Conservation (phyloP, 164 flowering plant species). For the Aristolochia contorta region DNA sequence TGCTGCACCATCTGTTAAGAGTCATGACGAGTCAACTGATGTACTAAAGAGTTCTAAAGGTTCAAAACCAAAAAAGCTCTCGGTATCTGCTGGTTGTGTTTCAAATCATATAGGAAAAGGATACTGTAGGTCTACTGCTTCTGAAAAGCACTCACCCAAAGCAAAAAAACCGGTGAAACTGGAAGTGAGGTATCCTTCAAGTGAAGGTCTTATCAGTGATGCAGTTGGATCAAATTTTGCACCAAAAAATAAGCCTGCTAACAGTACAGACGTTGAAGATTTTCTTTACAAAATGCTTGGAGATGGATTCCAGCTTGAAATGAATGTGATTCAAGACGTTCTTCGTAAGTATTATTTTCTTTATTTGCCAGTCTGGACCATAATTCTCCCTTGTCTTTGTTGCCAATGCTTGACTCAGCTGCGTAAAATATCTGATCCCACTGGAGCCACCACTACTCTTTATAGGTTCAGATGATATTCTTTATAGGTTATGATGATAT, state of each 20-base stretch:
- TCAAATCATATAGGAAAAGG: constrained; percentile 42
- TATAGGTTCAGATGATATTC: background rate
- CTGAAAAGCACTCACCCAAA: constrained; percentile 13
- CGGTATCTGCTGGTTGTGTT: constrained; percentile 41
- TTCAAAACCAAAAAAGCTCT: constrained; percentile 22
- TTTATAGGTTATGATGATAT: background rate
- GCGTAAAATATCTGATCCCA: too few relatives aligned
- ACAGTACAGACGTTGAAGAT: constrained; percentile 35
- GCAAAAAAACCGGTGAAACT: constrained; percentile 28
- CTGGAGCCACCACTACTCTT: too few relatives aligned
- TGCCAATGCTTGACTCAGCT: background rate
- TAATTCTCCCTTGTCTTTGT: background rate
- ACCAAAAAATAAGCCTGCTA: constrained; percentile 11
- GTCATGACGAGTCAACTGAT: constrained; percentile 8
- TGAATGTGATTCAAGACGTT: constrained; percentile 34
- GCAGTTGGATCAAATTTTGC: constrained; percentile 5
- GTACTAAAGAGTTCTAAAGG: constrained; percentile 15
- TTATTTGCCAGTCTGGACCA: background rate
- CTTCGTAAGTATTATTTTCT: constrained; percentile 30
- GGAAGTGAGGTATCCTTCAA: constrained; percentile 17
- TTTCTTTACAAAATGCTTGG: constrained; percentile 56
- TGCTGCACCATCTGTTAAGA: constrained; percentile 6
- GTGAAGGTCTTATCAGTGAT: constrained; percentile 12
- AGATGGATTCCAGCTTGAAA: constrained; percentile 42
- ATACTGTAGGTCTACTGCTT: constrained; percentile 19